Percentiles rank a stretch among this genome's conserved stretches.
Conservation (phyloP, 495 filamentous ascomycete species). For the Astrothelium macrocarpum region DNA sequence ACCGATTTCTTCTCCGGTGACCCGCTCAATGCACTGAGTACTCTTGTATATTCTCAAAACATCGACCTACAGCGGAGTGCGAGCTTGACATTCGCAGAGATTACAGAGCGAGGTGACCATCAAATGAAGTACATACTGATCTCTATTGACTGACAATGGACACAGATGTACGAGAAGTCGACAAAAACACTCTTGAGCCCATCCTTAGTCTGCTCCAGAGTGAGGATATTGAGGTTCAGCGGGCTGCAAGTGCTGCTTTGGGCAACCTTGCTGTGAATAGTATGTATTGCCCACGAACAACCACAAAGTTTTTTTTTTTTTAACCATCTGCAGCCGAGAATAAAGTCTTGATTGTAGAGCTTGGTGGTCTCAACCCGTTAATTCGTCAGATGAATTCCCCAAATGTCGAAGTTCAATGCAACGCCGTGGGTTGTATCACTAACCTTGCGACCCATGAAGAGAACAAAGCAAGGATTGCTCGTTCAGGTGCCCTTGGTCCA, state of each 20-base stretch:
- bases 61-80: slow-evolving; percentile 96
- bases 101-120: slow-evolving; percentile 82
- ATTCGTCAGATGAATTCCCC: slow-evolving; percentile 97
- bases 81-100: slow-evolving; percentile 96
- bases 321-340: slow-evolving; percentile 72
- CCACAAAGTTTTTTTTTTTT: slow-evolving; percentile 23
- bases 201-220: slow-evolving; percentile 93
- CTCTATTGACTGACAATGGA: not conserved
- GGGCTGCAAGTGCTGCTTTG: slow-evolving; percentile 89
- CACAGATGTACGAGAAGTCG: slow-evolving; percentile 90
- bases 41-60: slow-evolving; percentile 95
- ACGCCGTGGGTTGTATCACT: slow-evolving; percentile 96
- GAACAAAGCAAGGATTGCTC: slow-evolving; percentile 97
- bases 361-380: slow-evolving; percentile 81
- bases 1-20: slow-evolving; percentile 98
- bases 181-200: slow-evolving; percentile 85
- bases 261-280: slow-evolving; percentile 96
- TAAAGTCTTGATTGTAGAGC: slow-evolving; percentile 87
- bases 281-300: slow-evolving; percentile 36
- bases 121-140: not conserved
- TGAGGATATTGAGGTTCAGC: slow-evolving; percentile 91
- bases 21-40: slow-evolving; percentile 88
- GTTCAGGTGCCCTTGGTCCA: slow-evolving; percentile 83
- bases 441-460: slow-evolving; percentile 97
- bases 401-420: slow-evolving; percentile 99